Evolutionary conservation across 345 rosid species (phyloP).

Genomic region (Camelina laxa): DNA sequence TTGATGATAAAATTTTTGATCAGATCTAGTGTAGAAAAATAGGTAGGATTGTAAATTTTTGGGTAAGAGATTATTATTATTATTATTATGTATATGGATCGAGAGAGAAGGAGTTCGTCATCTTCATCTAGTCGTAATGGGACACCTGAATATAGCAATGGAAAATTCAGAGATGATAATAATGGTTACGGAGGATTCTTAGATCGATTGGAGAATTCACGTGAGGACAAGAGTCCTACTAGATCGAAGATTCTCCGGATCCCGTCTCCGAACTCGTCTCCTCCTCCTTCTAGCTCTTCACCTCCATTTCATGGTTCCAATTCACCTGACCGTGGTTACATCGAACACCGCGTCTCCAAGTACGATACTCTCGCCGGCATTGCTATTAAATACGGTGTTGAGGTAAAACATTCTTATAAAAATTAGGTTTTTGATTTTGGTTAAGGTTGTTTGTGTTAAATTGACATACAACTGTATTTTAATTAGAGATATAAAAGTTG

Average conservation of each 20-base stretch:
- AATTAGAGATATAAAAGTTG: conserved; percentile 1
- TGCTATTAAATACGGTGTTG: conserved; percentile 93
- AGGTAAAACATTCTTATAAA: conserved; percentile 49
- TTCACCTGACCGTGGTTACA: conserved; percentile 49
- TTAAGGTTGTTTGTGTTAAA: conserved; percentile 13
- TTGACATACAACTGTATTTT: conserved; percentile 20
- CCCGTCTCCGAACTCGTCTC: conserved; percentile 46
- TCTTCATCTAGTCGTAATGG: conserved; percentile 27
- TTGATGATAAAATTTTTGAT: conserved; percentile 32
- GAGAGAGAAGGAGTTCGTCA: conserved; percentile 43
- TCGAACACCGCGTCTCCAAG: conserved; percentile 75
- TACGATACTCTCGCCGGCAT: conserved; percentile 92
- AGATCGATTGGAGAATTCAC: conserved; percentile 44
- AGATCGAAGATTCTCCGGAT: conserved; percentile 41
- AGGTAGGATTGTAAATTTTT: neutral
- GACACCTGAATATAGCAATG: conserved; percentile 39
- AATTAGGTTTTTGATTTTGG: conserved; percentile 3
- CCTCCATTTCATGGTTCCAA: conserved; percentile 33
- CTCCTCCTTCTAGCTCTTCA: conserved; percentile 41
- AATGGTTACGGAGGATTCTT: conserved; percentile 36
- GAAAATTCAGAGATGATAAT: conserved; percentile 45
- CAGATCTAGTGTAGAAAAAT: conserved; percentile 37
- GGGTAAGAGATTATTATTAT: neutral
- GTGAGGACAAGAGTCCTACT: conserved; percentile 40
- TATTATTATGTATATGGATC: conserved; percentile 51